Evolutionary conservation across 805 yeast genomes (phyloP), one percentile per base, ranked within the genome.

Genomic region (Lachancea sp.): DNA sequence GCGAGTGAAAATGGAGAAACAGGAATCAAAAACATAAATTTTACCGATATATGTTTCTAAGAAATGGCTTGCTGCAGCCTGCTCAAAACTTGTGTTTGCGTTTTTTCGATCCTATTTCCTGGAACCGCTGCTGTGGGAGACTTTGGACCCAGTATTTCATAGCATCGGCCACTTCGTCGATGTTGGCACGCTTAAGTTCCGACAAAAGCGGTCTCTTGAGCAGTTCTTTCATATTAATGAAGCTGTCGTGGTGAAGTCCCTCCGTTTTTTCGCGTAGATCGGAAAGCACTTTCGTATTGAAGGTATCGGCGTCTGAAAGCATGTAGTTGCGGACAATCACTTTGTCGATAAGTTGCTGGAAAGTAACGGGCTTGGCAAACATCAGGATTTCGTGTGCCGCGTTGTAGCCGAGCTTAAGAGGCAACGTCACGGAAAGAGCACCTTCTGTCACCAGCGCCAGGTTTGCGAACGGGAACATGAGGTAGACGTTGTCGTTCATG

Each of bases 361-460:
- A 84, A 2, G 62, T 55, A 32, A 88, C 73, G 13, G 86, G 87
- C 59, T 75, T 77, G 2, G 86, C 78, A 41, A 85, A 73, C 51
- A 87, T 68, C 36, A 88, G 67, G 2, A 87, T 86, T 65, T 87
- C 90, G 42, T 81, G 73, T 13, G 93, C 80, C 50, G 72, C 74
- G 49, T 86, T 78, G 67, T 79, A 69, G 1, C 95, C 95, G 47
- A 88, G 67, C 56, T 95, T 74, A 53, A 71, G 61, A 19, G 85
- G 79, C 43, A 88, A 70, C 3, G 91, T 77, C 8, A 79, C 74
- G 13, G 87, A 77, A 1, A 86, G 68, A 3, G 81, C 85, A 45
- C 95, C 95, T 63, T 88, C 96, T 49, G 84, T 78, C 2, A 85
- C 89, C 54, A 88, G 74, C 2, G 95, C 95, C 53, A 88, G 73